Evolutionary conservation across 2,329 filamentous ascomycete genomes (phyloP).

Genomic region (Colletotrichum sojae): DNA sequence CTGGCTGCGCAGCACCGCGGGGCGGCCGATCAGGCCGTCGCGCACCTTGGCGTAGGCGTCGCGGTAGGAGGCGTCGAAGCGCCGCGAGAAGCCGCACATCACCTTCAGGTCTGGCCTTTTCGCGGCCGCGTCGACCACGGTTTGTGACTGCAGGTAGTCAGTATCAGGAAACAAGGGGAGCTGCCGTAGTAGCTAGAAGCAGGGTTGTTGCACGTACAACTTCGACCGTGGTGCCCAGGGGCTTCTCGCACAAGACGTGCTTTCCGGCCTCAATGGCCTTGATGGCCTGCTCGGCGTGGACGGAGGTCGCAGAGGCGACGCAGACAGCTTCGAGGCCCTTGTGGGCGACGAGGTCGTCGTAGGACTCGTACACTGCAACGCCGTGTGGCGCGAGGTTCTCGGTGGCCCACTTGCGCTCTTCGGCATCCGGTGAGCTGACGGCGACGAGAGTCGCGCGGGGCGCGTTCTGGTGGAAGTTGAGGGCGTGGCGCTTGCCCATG

Average conservation of each 20-base stretch:
- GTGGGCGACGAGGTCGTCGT: slow-evolving; percentile 60
- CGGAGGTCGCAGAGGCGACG: slow-evolving; percentile 61
- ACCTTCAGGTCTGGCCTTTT: slow-evolving; percentile 73
- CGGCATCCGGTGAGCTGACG: slow-evolving; percentile 61
- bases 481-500: slow-evolving; percentile 67
- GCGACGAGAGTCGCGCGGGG: slow-evolving; percentile 64
- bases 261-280: slow-evolving; percentile 67
- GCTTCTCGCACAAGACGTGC: slow-evolving; percentile 74
- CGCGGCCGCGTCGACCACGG: slow-evolving; percentile 70
- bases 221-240: slow-evolving; percentile 70
- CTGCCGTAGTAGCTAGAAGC: background rate
- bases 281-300: slow-evolving; percentile 70
- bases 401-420: slow-evolving; percentile 61
- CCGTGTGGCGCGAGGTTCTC: slow-evolving; percentile 59
- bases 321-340: slow-evolving; percentile 57
- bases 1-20: slow-evolving; percentile 74
- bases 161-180: background rate
- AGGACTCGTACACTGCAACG: slow-evolving; percentile 60
- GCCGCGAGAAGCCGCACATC: slow-evolving; percentile 60
- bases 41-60: slow-evolving; percentile 68
- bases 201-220: slow-evolving; percentile 59
- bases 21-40: slow-evolving; percentile 69
- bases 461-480: slow-evolving; percentile 61
- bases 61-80: slow-evolving; percentile 76
- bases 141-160: slow-evolving; percentile 62